These are phyloP conservation scores for Macroventuria anomochaeta DNA, from an alignment of 2,329 filamentous ascomycete species.

Conservation along the genomic window DNA sequence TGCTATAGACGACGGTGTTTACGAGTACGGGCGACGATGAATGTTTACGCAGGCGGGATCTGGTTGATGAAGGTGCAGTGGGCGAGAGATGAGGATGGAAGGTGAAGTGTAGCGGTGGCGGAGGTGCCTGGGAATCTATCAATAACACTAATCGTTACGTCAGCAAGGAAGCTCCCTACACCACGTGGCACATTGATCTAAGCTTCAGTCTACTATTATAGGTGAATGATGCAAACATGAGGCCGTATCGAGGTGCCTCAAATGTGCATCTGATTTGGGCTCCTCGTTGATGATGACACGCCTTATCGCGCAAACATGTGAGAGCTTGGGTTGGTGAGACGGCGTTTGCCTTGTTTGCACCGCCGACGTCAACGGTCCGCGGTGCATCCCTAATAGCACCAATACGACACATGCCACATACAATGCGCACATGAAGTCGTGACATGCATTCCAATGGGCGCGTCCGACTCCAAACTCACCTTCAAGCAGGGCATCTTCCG, in stretches of 20 bases:
- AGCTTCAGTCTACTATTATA: no score
- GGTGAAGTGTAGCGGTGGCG: conserved; percentile 6
- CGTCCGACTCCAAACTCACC: conserved; percentile 97
- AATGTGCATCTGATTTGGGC: not conserved
- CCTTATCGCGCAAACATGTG: conserved; percentile 1
- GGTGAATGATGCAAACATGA: no score
- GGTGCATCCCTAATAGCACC: conserved; percentile 3
- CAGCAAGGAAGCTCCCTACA: conserved; percentile 5
- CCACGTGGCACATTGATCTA: not conserved
- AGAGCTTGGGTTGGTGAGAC: conserved; percentile 1
- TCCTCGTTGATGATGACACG: not conserved
- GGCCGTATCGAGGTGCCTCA: no score
- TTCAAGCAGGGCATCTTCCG: conserved; percentile 99
- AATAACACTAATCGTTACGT: conserved; percentile 7
- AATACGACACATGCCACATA: conserved; percentile 6
- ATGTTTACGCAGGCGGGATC: not conserved
- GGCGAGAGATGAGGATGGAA: not conserved
- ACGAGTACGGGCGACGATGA: not conserved
- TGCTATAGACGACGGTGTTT: conserved; percentile 42
- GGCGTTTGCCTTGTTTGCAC: conserved; percentile 30
- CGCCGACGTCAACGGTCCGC: conserved; percentile 27
- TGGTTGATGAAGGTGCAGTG: not conserved
- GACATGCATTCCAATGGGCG: conserved; percentile 73
- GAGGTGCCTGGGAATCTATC: conserved; percentile 9
- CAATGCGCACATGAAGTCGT: conserved; percentile 33